A percentile compares a stretch with the other conserved stretches of the same genome.
Evolutionary conservation across 805 yeast species (phyloP).

Genomic region (Soucietia sequanensis): DNA sequence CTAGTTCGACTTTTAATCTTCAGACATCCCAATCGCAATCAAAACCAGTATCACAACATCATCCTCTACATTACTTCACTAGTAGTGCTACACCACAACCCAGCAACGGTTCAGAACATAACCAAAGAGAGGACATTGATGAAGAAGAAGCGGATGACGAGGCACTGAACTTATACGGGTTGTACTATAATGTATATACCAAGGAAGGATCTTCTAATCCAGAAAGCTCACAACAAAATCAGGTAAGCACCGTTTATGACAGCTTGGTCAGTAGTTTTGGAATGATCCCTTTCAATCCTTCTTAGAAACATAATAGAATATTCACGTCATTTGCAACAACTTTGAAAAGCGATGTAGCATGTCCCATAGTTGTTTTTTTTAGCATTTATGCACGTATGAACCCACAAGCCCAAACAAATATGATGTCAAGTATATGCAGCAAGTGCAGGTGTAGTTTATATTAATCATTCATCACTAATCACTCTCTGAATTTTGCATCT

Average conservation of each 20-base stretch:
- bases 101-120: too few relatives aligned
- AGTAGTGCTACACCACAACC: slow-evolving; percentile 17
- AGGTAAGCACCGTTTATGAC: slow-evolving; percentile 25
- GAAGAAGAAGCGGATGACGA: slow-evolving; percentile 37
- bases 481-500: too few relatives aligned
- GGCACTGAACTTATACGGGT: slow-evolving; percentile 32
- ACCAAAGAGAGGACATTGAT: slow-evolving; percentile 1
- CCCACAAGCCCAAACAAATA: too few relatives aligned
- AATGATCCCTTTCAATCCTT: slow-evolving; percentile 44
- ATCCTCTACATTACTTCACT: slow-evolving; percentile 43
- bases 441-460: too few relatives aligned
- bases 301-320: slow-evolving; percentile 12
- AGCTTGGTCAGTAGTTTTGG: slow-evolving; percentile 35
- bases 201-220: slow-evolving; percentile 30
- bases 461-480: too few relatives aligned
- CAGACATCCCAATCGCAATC: slow-evolving; percentile 1
- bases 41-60: slow-evolving; percentile 54
- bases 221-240: slow-evolving; percentile 6
- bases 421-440: too few relatives aligned
- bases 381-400: too few relatives aligned
- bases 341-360: too few relatives aligned
- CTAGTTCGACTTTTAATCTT: too few relatives aligned
- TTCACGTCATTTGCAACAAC: too few relatives aligned
- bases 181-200: slow-evolving; percentile 36
- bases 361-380: too few relatives aligned